Evolutionary conservation across 1,139 yeast species (phyloP), one percentile per base, ranked within the genome.

Genomic region (Magnusiomyces paraingens): DNA sequence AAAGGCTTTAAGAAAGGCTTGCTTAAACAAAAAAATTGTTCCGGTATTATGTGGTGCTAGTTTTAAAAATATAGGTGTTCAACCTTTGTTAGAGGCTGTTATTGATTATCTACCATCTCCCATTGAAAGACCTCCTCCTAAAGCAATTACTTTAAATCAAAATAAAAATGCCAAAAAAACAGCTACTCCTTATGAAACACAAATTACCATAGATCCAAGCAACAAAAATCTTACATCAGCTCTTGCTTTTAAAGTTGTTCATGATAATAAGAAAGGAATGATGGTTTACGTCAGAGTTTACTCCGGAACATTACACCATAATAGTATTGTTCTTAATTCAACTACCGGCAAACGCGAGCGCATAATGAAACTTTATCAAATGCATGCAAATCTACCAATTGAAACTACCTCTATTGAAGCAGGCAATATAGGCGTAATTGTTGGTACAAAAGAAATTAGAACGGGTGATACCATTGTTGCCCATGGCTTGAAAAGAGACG

Each of bases 21-120:
- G 96, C 0, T 62, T 88, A 2, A 68, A 68, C 0, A 78, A 79
- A 53, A 70, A 73, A 42, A 75, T 88, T 2, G 79, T 86, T 0
- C 98, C 99, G 0, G 86, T 93, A 0, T 72, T 90, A 42, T 89
- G 97, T 69, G 99, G 99, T 2, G 87, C 98, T 0, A 86, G 97
- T 52, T 93, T 93, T 70, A 80, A 78, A 59, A 93, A 93, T 65
- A 86, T 93, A 52, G 99, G 99, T 14, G 95, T 93, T 1, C 99
- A 93, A 66, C 97, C 98, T 0, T 72, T 94, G 53, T 72, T 93
- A 71, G 99, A 93, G 67, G 91, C 95, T 0, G 76, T 91, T 15
- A 76, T 82, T 1, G 78, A 79, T 52, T 93, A 79, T 63, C 73
- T 94, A 39, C 99, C 99, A 0, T 81, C 93, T 0, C 98, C 99